Evolutionary conservation across 208 protist species (phyloP).

Genomic region (Trypanosoma grayi): DNA sequence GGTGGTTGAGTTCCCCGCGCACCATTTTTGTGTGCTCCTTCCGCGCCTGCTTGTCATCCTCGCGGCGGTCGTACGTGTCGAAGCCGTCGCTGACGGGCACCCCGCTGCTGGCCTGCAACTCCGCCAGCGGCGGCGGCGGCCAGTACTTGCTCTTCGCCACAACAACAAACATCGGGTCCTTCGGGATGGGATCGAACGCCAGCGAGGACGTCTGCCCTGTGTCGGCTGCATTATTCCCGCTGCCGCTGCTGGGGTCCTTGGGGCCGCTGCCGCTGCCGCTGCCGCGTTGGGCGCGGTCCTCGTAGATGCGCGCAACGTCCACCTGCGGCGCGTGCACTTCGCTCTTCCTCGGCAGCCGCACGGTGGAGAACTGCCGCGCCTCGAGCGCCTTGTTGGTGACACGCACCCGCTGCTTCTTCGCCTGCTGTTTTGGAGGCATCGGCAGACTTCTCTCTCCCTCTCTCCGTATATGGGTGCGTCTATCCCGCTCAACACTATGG

Average conservation of each 20-base stretch:
- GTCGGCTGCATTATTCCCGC: no score
- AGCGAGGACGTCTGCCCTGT: background rate
- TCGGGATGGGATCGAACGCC: slow-evolving; percentile 75
- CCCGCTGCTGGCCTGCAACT: slow-evolving; percentile 47
- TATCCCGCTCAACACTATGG: no score
- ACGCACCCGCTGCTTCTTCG: slow-evolving; percentile 65
- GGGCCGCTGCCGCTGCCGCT: background rate
- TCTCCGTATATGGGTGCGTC: no score
- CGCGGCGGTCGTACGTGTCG: slow-evolving; percentile 75
- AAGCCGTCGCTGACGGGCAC: slow-evolving; percentile 57
- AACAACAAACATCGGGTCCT: slow-evolving; percentile 69
- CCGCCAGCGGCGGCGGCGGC: slow-evolving; percentile 67
- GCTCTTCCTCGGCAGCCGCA: slow-evolving; percentile 53
- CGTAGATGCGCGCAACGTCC: slow-evolving; percentile 59
- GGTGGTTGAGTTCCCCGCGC: slow-evolving; percentile 82
- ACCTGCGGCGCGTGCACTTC: slow-evolving; percentile 43
- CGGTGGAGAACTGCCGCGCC: slow-evolving; percentile 71
- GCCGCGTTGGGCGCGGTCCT: slow-evolving; percentile 1
- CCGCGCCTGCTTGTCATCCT: slow-evolving; percentile 59
- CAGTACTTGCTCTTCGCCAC: slow-evolving; percentile 63
- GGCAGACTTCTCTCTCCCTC: background rate
- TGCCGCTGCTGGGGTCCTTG: background rate
- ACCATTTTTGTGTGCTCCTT: slow-evolving; percentile 52
- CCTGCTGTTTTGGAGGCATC: slow-evolving; percentile 21
- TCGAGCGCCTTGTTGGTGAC: slow-evolving; percentile 78